Evolutionary conservation across 108 stramenopile species (phyloP), one percentile per base, ranked within the genome.

Genomic region (Aurantiochytrium sp.): DNA sequence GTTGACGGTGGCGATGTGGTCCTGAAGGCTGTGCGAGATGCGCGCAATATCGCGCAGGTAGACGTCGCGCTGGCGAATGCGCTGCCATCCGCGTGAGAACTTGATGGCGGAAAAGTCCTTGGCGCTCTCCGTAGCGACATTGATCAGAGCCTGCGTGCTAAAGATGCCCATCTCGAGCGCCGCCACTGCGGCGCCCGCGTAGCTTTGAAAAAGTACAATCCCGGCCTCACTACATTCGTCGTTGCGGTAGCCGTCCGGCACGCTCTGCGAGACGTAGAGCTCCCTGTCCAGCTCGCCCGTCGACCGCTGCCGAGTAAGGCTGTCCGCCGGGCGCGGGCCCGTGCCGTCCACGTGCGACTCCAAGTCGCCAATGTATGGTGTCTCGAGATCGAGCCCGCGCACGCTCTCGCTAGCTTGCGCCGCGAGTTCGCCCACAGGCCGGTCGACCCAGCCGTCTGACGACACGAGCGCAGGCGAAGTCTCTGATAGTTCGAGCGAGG

Each of bases 201-300:
- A 81, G 45, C 73, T 81, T 81, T 81, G 73, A 48, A 81, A 81
- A n/a, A 81, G 45, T 48, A 81, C 73, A 81, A 81, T 81, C 12
- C 73, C 73, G 6, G 39, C 42, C 3, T 48, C 45, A 19, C 12
- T 27, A n/a, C 73, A 81, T 81, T 81, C 73, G 8, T 41, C n/a
- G n/a, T 81, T 41, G 1, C 73, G 39, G 24, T 48, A 81, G 6
- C 73, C 73, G 24, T 48, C 45, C 30, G 73, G 73, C 6, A 48
- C 42, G 32, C 73, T 48, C 12, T 41, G 73, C 45, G n/a, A 48
- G 17, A 81, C 45, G 32, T 39, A 41, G 0, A 81, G 6, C 8
- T 65, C 32, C 22, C n/a, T 37, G n/a, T 81, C 39, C 39, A 48
- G 30, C n/a, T 81, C 73, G 27, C 45, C 73, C n/a, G 73, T 81